Evolutionary conservation across 805 yeast genomes (phyloP).

Genomic region (Ogataea paraovalis): DNA sequence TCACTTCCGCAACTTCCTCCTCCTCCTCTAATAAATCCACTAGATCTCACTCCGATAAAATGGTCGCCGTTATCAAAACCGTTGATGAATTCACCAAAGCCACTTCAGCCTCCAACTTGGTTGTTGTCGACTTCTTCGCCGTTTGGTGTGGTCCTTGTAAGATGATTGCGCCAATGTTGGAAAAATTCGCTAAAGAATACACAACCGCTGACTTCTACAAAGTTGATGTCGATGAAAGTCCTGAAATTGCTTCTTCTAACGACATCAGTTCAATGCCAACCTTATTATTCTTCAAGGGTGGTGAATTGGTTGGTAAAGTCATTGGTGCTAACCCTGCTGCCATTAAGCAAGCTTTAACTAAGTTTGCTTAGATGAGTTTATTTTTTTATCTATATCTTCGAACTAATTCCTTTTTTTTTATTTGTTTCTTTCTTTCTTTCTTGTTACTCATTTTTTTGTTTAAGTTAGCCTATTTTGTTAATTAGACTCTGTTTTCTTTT

Average conservation of each 20-base stretch:
- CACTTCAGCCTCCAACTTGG: slow-evolving; percentile 57
- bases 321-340: slow-evolving; percentile 90
- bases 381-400: too few relatives aligned
- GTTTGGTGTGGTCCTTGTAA: slow-evolving; percentile 99
- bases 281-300: slow-evolving; percentile 72
- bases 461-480: too few relatives aligned
- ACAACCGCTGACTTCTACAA: slow-evolving; percentile 72
- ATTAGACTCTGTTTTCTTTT: too few relatives aligned
- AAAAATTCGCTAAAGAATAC: slow-evolving; percentile 70
- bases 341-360: slow-evolving; percentile 56
- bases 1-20: slow-evolving; percentile 2
- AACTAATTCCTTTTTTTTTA: too few relatives aligned
- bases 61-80: slow-evolving; percentile 50
- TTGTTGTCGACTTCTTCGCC: slow-evolving; percentile 94
- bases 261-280: slow-evolving; percentile 60
- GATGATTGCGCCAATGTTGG: slow-evolving; percentile 91
- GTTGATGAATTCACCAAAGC: slow-evolving; percentile 62
- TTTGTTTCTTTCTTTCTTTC: too few relatives aligned
- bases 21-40: slow-evolving; percentile 1
- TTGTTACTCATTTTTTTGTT: too few relatives aligned
- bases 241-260: slow-evolving; percentile 67
- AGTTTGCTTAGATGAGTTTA: slow-evolving; percentile 23
- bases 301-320: slow-evolving; percentile 72
- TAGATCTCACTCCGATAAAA: slow-evolving; percentile 21
- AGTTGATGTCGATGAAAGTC: slow-evolving; percentile 86